A percentile compares a stretch with the other conserved stretches of the same genome.
Conservation (phyloP, 2,329 filamentous ascomycete genomes). For the Aspergillus unguis region DNA sequence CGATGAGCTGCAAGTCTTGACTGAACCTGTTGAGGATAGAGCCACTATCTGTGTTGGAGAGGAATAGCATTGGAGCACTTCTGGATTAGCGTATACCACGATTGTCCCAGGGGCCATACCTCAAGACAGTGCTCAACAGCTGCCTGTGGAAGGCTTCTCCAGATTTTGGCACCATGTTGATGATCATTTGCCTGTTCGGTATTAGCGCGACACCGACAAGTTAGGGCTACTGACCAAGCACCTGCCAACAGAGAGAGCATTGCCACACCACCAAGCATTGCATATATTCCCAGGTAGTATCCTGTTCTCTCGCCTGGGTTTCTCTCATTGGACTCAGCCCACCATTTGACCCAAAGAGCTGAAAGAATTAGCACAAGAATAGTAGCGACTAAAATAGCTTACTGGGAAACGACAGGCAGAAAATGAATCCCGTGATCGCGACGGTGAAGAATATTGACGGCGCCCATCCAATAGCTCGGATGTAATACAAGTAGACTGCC, state of each 20-base stretch:
- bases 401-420: slow-evolving; percentile 43
- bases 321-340: slow-evolving; percentile 37
- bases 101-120: slow-evolving; percentile 24
- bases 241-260: slow-evolving; percentile 37
- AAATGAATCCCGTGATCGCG: slow-evolving; percentile 37
- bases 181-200: slow-evolving; percentile 45
- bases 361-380: not conserved
- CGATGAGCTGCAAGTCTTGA: slow-evolving; percentile 45
- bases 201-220: not conserved
- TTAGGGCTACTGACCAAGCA: slow-evolving; percentile 29
- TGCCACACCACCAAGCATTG: slow-evolving; percentile 37
- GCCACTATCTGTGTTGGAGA: slow-evolving; percentile 42
- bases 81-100: slow-evolving; percentile 19
- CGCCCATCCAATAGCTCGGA: slow-evolving; percentile 37
- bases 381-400: slow-evolving; percentile 7
- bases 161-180: slow-evolving; percentile 54
- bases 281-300: slow-evolving; percentile 41
- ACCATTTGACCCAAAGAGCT: slow-evolving; percentile 44
- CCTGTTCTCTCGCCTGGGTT: slow-evolving; percentile 32
- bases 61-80: slow-evolving; percentile 43
- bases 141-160: slow-evolving; percentile 49
- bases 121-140: slow-evolving; percentile 49
- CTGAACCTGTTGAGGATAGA: slow-evolving; percentile 44
- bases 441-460: slow-evolving; percentile 36
- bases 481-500: slow-evolving; percentile 42